phyloP scores from a whole-genome alignment of 1,284 basidiomycete genomes.

The Ganoderma meredithae region DNA sequence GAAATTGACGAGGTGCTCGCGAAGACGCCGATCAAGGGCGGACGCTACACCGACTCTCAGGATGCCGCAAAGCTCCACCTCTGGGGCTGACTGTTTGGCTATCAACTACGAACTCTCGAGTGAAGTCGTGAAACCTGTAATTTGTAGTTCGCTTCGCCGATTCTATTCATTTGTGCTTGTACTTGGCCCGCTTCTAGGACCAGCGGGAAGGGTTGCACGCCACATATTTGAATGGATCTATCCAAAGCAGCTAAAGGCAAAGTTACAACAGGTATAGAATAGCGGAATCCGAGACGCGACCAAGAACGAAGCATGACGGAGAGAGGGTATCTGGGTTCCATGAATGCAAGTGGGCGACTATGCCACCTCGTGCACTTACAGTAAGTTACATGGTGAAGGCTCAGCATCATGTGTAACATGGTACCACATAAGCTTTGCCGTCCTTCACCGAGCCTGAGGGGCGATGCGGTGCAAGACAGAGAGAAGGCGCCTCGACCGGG shows the following conservation, averaged over 20 bases:
- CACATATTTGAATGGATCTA: not conserved
- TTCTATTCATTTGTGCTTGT: not conserved
- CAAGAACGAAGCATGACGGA: not conserved
- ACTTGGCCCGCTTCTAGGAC: not conserved
- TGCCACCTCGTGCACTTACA: not conserved
- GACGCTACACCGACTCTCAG: slow-evolving; percentile 39
- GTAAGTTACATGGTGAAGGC: not conserved
- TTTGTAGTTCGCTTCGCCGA: not conserved
- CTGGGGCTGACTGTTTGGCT: not conserved
- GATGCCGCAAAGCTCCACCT: slow-evolving; percentile 19
- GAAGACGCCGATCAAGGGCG: slow-evolving; percentile 40
- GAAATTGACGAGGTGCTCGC: slow-evolving; percentile 43
- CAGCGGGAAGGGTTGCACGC: not conserved
- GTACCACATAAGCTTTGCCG: not conserved
- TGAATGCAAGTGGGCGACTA: not conserved
- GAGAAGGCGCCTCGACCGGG: not conserved
- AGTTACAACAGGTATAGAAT: not conserved
- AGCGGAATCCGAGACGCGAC: not conserved
- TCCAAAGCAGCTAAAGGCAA: not conserved
- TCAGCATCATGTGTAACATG: not conserved
- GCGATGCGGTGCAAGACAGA: not conserved
- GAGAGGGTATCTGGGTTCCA: not conserved
- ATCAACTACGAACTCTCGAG: not conserved
- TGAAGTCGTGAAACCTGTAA: not conserved
- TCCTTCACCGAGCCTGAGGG: not conserved